Evolutionary conservation across 169 alveolate genomes (phyloP), one percentile per base, ranked within the genome.

Genomic region (Cryptosporidium canis): DNA sequence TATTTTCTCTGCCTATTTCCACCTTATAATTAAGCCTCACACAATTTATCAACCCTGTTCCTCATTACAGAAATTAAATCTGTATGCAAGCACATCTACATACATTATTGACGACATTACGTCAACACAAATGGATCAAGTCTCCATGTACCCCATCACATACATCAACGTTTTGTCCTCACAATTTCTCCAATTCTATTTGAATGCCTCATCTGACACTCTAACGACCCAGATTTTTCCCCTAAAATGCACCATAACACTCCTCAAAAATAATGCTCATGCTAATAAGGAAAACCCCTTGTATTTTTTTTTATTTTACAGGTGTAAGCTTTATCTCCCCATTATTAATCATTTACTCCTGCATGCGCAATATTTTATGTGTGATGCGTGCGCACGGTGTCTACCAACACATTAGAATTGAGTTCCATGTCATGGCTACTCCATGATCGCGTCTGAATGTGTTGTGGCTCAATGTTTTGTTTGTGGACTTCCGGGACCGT

Each of bases 51-150:
- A 58, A 61, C 64, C 58, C 61, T 77, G 37, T 61, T 77, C 58
- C 55, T 77, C 71, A 55, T 63, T 61, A 56, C 47, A 27, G 18
- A 55, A 77, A 14, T 68, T 8, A 61, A 58, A 56, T 77, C 51
- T 77, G 84, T 77, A 58, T 77, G 87, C 87, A 77, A 77, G n/a
- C 72, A 58, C 87, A 77, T 77, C 87, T 77, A 77, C 87, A 77
- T 77, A 77, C 87, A 77, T 44, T 61, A 58, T 55, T 58, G 47
- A 77, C 87, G 87, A 77, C 87, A 77, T 56, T 55, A 77, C 87
- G 87, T 61, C 64, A 33, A 24, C 6, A 58, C 71, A 63, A 77
- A 77, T 77, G 87, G 87, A 77, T 61, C 47, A 63, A 77, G 84
- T 70, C 84, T 70, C 66, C 84, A 70, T 70, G 84, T 70, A 70